Conservation (phyloP, 2,329 filamentous ascomycete genomes). For the Fusarium keratoplasticum region DNA sequence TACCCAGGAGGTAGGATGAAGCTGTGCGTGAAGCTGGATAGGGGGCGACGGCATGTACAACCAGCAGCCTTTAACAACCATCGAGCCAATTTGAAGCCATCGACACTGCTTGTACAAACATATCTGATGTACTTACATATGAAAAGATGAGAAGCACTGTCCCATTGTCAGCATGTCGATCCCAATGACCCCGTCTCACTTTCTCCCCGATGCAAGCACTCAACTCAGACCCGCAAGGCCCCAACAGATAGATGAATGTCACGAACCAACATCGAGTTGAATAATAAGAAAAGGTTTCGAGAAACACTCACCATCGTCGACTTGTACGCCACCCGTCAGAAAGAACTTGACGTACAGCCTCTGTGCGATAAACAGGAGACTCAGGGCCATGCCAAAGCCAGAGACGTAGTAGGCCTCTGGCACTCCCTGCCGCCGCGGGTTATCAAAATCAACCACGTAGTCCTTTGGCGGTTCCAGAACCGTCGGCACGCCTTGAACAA, state of each 20-base stretch:
- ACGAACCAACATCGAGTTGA: neutral
- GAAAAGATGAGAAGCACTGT: constrained; percentile 32
- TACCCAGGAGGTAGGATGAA: neutral
- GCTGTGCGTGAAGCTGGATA: neutral
- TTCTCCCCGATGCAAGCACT: neutral
- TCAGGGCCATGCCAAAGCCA: constrained; percentile 33
- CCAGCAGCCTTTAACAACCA: neutral
- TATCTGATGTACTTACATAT: constrained; percentile 18
- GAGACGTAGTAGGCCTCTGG: constrained; percentile 37
- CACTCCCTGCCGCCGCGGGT: constrained; percentile 44
- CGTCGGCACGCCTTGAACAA: constrained; percentile 26
- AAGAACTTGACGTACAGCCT: constrained; percentile 42
- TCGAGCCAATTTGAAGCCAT: neutral
- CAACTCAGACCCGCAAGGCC: neutral
- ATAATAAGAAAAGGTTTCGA: neutral
- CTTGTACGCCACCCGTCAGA: constrained; percentile 34
- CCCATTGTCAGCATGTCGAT: constrained; percentile 11
- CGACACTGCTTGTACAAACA: neutral
- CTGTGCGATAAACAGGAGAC: constrained; percentile 41
- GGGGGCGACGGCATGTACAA: neutral
- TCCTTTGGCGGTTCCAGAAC: constrained; percentile 43
- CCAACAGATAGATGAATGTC: neutral
- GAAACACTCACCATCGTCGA: constrained; percentile 43
- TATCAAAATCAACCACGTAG: constrained; percentile 50
- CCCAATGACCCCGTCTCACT: neutral